Conservation (phyloP, 805 yeast species). For the Metschnikowia kofuensis region DNA sequence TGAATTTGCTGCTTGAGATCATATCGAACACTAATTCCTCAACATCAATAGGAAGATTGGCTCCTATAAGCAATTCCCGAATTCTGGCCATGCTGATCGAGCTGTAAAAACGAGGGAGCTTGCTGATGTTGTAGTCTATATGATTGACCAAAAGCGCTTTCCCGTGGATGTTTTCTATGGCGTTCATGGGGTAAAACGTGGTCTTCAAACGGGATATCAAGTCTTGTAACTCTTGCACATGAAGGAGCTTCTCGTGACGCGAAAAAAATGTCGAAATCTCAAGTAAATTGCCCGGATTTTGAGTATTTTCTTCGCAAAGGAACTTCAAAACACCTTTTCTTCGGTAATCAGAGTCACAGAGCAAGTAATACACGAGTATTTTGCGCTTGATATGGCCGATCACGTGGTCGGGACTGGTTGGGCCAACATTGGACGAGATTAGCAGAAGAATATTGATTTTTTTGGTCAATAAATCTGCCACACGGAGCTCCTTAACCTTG, state of each 20-base stretch:
- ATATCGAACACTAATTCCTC: constrained; percentile 31
- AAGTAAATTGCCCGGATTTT: neutral
- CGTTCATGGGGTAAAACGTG: constrained; percentile 3
- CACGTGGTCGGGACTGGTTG: constrained; percentile 1
- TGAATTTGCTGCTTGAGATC: constrained; percentile 34
- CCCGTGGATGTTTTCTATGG: constrained; percentile 1
- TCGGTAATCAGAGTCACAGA: constrained; percentile 35
- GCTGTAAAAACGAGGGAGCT: constrained; percentile 29
- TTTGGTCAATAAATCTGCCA: constrained; percentile 32
- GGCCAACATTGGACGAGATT: neutral
- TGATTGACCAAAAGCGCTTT: constrained; percentile 21
- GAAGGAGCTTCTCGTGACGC: constrained; percentile 15
- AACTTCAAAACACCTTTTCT: constrained; percentile 24
- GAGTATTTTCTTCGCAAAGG: constrained; percentile 10
- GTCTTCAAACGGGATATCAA: constrained; percentile 12
- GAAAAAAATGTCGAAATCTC: constrained; percentile 12
- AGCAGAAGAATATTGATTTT: constrained; percentile 21
- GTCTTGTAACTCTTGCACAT: constrained; percentile 13
- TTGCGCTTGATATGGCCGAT: constrained; percentile 21
- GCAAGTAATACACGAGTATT: constrained; percentile 28
- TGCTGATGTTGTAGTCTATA: constrained; percentile 31
- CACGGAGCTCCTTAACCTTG: constrained; percentile 12
- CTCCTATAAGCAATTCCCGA: constrained; percentile 18
- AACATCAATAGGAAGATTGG: constrained; percentile 2
- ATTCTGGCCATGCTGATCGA: constrained; percentile 23